Percentiles rank a stretch among this genome's conserved stretches.
phyloP scores from a whole-genome alignment of 768 basidiomycete genomes.

The Dioszegia aurantiaca region DNA sequence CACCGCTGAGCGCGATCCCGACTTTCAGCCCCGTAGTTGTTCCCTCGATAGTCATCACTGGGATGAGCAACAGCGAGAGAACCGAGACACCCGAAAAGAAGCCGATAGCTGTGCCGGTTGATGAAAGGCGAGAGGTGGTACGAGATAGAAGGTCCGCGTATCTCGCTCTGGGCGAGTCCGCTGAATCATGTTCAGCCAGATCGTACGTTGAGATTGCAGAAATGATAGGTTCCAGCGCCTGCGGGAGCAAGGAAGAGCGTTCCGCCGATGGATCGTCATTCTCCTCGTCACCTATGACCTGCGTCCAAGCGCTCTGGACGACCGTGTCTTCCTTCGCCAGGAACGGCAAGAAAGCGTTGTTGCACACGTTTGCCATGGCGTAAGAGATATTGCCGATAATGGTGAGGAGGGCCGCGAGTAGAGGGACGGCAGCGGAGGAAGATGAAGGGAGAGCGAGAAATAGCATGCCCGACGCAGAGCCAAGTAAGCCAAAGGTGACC shows the following conservation, averaged over 20 bases:
- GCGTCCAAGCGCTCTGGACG: slow-evolving; percentile 17
- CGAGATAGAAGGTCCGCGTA: slow-evolving; percentile 59
- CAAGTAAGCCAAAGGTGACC: slow-evolving; percentile 68
- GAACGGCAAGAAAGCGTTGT: slow-evolving; percentile 81
- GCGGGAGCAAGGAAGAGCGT: slow-evolving; percentile 2
- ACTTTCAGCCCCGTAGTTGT: slow-evolving; percentile 75
- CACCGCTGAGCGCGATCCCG: slow-evolving; percentile 77
- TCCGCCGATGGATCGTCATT: slow-evolving; percentile 12
- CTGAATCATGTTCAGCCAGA: slow-evolving; percentile 17
- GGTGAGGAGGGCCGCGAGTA: slow-evolving; percentile 66
- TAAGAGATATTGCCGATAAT: slow-evolving; percentile 80
- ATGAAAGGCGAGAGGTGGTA: slow-evolving; percentile 79
- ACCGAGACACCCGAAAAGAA: slow-evolving; percentile 72
- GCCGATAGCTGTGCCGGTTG: slow-evolving; percentile 78
- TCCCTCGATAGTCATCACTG: slow-evolving; percentile 69
- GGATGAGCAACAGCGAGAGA: slow-evolving; percentile 62
- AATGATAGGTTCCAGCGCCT: slow-evolving; percentile 14
- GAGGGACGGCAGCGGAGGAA: slow-evolving; percentile 59
- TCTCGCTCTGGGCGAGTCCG: slow-evolving; percentile 55
- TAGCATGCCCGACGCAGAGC: slow-evolving; percentile 70
- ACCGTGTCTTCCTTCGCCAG: slow-evolving; percentile 65
- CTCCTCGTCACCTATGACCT: slow-evolving; percentile 11
- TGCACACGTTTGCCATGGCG: slow-evolving; percentile 78
- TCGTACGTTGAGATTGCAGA: slow-evolving; percentile 30
- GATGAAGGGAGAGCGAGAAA: slow-evolving; percentile 53